These are phyloP conservation scores for Syzygium oleosum DNA, from an alignment of 345 rosid genomes.

Conservation along the genomic window DNA sequence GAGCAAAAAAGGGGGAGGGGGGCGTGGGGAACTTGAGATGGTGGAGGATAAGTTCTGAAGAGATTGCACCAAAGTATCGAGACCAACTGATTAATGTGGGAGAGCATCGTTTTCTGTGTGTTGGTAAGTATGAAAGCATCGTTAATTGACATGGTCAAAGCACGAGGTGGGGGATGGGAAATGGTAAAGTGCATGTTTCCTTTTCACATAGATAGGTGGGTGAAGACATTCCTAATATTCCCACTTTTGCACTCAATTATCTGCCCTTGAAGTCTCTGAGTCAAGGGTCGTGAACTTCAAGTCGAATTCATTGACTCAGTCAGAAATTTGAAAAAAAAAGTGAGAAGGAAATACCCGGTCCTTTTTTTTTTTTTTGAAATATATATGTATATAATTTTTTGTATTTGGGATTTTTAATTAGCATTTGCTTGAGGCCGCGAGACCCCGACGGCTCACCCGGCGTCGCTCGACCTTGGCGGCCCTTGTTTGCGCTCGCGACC, in stretches of 20 bases:
- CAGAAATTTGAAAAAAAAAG: not conserved
- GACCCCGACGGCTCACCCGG: too few relatives aligned
- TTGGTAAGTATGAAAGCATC: not conserved
- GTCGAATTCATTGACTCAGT: not conserved
- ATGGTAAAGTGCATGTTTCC: not conserved
- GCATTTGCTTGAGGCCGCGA: too few relatives aligned
- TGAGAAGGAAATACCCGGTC: not conserved
- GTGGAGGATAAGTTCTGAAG: not conserved
- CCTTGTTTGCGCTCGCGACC: too few relatives aligned
- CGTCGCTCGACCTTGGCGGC: too few relatives aligned
- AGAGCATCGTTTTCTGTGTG: not conserved
- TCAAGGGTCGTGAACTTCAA: not conserved
- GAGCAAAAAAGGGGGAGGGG: not conserved
- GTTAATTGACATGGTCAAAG: not conserved
- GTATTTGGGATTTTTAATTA: not conserved
- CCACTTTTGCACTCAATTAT: not conserved
- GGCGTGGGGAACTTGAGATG: not conserved
- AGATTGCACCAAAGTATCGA: not conserved
- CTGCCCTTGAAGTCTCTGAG: not conserved
- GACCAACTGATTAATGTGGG: not conserved
- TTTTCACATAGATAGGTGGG: not conserved
- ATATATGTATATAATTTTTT: not conserved
- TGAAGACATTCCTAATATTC: not conserved
- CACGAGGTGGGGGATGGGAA: not conserved
- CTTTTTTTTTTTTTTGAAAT: not conserved